Conservation (phyloP, 768 basidiomycete genomes). For the Harrya chromipes region DNA sequence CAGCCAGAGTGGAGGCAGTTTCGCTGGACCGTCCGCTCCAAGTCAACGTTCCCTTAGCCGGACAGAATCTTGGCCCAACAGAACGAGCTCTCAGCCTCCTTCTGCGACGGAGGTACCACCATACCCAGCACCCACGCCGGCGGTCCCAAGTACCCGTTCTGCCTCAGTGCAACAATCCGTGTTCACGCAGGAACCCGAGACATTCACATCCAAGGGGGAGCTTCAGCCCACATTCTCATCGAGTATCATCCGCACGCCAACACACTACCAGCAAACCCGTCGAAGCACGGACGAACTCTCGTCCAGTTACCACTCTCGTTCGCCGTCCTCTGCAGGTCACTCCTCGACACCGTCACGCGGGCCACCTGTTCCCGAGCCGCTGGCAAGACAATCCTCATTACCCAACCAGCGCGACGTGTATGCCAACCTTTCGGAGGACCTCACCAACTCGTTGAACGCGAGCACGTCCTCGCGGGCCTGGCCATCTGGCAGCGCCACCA, state of each 20-base stretch:
- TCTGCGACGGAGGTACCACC: slow-evolving; percentile 20
- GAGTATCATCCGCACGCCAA: slow-evolving; percentile 67
- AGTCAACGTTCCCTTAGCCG: slow-evolving; percentile 15
- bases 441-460: slow-evolving; percentile 19
- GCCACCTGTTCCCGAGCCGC: slow-evolving; percentile 17
- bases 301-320: slow-evolving; percentile 20
- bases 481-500: neutral
- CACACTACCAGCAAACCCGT: slow-evolving; percentile 44
- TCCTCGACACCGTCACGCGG: slow-evolving; percentile 18
- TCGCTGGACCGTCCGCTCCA: slow-evolving; percentile 15
- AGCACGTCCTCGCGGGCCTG: slow-evolving; percentile 18
- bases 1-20: slow-evolving; percentile 4
- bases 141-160: slow-evolving; percentile 10
- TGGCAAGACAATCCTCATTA: slow-evolving; percentile 25
- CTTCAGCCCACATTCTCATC: slow-evolving; percentile 67
- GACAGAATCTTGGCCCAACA: slow-evolving; percentile 17
- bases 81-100: slow-evolving; percentile 22
- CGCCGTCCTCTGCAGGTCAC: slow-evolving; percentile 19
- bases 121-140: slow-evolving; percentile 29
- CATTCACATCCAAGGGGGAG: slow-evolving; percentile 48
- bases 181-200: slow-evolving; percentile 34
- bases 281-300: slow-evolving; percentile 25
- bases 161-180: slow-evolving; percentile 9
- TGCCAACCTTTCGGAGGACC: slow-evolving; percentile 27
- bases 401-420: slow-evolving; percentile 22